Evolutionary conservation across 805 yeast genomes (phyloP), one percentile per base, ranked within the genome.

Genomic region (Limtongia smithiae): DNA sequence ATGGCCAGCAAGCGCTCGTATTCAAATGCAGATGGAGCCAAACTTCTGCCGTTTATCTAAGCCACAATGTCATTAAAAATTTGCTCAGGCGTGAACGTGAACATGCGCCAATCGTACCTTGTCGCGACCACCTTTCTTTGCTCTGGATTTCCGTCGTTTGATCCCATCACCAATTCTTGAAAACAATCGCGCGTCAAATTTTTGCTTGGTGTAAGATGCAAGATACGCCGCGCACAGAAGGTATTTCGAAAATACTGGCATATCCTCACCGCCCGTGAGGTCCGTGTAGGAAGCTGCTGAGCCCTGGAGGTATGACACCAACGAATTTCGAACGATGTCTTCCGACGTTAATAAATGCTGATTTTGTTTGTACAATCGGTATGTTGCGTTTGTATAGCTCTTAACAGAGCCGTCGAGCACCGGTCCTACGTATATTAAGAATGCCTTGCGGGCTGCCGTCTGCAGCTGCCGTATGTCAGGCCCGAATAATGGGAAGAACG

Each of bases 1-100:
- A 90, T 85, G 0, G 96, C 95, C 50, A 85, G 67, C 63, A 87
- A 62, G 49, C 97, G 73, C 63, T 90, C 96, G 39, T 88, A 64
- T 31, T 82, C 85, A 65, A 89, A 89, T 28, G 79, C 68, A 25
- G 82, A 79, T 0, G 95, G 85, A n/a, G 82, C 79, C 36, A 85
- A 68, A 50, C 82, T 72, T 32, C 86, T 72, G 2, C 82, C 74
- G 44, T 81, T 85, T 18, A 80, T 70, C 42, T 75, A 44, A 12
- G 9, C 28, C 12, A 9, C 14, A 14, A n/a, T 18, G 15, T 20
- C 9, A 21, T 6, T 24, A 24, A 14, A 8, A 25, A 14, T 11
- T 25, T 7, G 15, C 5, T 9, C 20, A 12, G 7, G n/a, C 14
- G n/a, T 7, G 14, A 6, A n/a, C 37, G 15, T 6, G 12, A 28